These are phyloP conservation scores for Phialophora chinensis DNA, from an alignment of 2,329 filamentous ascomycete species.

Conservation along the genomic window DNA sequence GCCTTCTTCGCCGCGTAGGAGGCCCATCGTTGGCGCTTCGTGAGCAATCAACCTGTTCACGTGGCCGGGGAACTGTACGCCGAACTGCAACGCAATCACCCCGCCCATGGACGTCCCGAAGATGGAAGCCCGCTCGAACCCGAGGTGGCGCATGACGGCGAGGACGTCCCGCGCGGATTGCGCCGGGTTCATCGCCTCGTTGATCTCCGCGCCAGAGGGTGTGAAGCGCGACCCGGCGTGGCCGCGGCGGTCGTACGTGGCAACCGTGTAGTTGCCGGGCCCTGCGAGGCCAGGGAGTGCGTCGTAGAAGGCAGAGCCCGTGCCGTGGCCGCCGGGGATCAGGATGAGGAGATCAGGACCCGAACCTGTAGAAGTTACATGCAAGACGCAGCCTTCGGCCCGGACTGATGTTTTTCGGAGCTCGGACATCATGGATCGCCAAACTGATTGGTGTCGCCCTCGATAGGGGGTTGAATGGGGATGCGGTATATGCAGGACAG, in stretches of 20 bases:
- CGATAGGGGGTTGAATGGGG: too few species aligned
- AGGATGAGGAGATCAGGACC: not conserved
- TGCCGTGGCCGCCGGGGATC: constrained; percentile 4
- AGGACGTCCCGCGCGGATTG: constrained; percentile 13
- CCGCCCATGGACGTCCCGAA: constrained; percentile 15
- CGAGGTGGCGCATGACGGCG: constrained; percentile 13
- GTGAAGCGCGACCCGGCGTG: constrained; percentile 7
- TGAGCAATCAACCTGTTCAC: constrained; percentile 10
- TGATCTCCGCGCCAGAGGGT: not conserved
- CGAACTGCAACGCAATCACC: constrained; percentile 9
- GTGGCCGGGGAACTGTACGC: constrained; percentile 2
- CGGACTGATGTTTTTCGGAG: not conserved
- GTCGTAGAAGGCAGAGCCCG: not conserved
- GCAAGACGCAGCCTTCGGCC: not conserved
- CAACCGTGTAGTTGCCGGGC: constrained; percentile 6
- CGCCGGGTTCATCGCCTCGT: constrained; percentile 3
- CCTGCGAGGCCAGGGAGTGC: not conserved
- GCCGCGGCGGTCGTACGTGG: constrained; percentile 13
- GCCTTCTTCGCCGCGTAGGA: not conserved
- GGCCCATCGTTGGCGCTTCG: constrained; percentile 6
- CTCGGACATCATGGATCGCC: not conserved
- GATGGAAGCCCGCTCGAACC: constrained; percentile 7
- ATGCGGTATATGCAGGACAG: too few species aligned
- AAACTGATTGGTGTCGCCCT: not conserved
- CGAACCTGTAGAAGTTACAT: not conserved